Conservation (phyloP, 768 basidiomycete genomes). For the Xerocomus spinulosus region DNA sequence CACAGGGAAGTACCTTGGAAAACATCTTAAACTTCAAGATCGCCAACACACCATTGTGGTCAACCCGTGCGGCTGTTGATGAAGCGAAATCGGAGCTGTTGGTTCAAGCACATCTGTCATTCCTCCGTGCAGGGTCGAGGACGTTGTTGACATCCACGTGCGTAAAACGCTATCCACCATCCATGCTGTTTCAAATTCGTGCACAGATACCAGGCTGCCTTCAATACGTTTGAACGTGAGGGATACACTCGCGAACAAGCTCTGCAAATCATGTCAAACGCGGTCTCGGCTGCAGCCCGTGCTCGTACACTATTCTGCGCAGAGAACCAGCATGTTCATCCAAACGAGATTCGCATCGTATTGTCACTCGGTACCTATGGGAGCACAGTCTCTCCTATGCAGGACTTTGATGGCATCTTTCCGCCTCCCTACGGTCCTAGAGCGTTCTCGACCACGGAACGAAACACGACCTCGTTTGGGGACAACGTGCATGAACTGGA, state of each 20-base stretch:
- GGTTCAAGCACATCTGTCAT: constrained; percentile 55
- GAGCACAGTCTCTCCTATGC: constrained; percentile 56
- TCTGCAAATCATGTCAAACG: constrained; percentile 44
- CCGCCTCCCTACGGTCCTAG: constrained; percentile 71
- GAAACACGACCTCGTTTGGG: constrained; percentile 43
- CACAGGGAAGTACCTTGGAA: constrained; percentile 62
- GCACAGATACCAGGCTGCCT: constrained; percentile 63
- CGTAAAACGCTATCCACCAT: constrained; percentile 1
- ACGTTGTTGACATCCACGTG: constrained; percentile 71
- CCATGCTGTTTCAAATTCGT: not conserved
- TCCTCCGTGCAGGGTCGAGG: constrained; percentile 59
- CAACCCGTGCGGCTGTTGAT: constrained; percentile 53
- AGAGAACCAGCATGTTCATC: constrained; percentile 14
- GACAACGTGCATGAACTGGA: constrained; percentile 31
- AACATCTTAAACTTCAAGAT: constrained; percentile 44
- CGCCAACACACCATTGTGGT: constrained; percentile 63
- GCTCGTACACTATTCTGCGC: constrained; percentile 38
- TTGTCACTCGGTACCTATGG: constrained; percentile 76
- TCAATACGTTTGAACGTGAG: constrained; percentile 47
- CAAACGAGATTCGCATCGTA: constrained; percentile 43
- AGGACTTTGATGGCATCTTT: constrained; percentile 73
- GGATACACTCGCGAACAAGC: constrained; percentile 46
- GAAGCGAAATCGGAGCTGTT: constrained; percentile 44
- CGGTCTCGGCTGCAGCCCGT: constrained; percentile 47
- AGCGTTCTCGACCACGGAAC: constrained; percentile 31